Evolutionary conservation across 202 grass and related monocot genomes (phyloP).

Genomic region (Zoysia matrella): DNA sequence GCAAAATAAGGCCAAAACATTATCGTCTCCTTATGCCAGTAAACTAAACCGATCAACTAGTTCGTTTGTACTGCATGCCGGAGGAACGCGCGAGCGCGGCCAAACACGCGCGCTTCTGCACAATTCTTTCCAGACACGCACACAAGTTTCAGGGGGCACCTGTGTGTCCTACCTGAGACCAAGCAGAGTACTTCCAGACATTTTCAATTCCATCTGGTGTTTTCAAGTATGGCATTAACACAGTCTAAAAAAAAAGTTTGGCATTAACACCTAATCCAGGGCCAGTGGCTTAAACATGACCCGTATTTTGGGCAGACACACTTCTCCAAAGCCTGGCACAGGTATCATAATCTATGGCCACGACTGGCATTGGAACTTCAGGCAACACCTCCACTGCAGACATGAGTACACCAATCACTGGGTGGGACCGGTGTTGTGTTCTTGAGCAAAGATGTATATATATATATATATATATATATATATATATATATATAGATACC

Average conservation of each 20-base stretch:
- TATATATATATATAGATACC: constrained; percentile 30
- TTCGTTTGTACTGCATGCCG: background rate
- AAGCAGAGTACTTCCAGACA: constrained; percentile 25
- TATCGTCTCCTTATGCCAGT: constrained; percentile 2
- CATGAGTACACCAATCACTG: constrained; percentile 52
- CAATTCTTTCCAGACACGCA: constrained; percentile 43
- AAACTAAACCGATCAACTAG: constrained; percentile 26
- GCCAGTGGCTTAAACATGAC: constrained; percentile 45
- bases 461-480: too few relatives aligned
- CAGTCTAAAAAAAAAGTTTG: background rate
- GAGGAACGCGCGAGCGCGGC: constrained; percentile 21
- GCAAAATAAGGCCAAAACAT: background rate
- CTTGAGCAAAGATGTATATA: constrained; percentile 42
- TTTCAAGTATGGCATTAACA: constrained; percentile 13
- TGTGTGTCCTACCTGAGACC: constrained; percentile 41
- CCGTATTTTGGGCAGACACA: constrained; percentile 51
- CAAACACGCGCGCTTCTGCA: constrained; percentile 44
- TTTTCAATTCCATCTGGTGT: constrained; percentile 51
- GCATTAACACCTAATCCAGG: constrained; percentile 55
- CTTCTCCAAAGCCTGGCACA: constrained; percentile 38
- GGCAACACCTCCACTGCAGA: constrained; percentile 46
- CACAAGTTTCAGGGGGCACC: constrained; percentile 43
- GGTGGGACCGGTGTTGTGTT: constrained; percentile 28
- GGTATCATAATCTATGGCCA: constrained; percentile 46
- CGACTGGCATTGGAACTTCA: constrained; percentile 46